Base-by-base conservation (phyloP, 176 grass and related monocot genomes). In the Leersia perrieri region DNA sequence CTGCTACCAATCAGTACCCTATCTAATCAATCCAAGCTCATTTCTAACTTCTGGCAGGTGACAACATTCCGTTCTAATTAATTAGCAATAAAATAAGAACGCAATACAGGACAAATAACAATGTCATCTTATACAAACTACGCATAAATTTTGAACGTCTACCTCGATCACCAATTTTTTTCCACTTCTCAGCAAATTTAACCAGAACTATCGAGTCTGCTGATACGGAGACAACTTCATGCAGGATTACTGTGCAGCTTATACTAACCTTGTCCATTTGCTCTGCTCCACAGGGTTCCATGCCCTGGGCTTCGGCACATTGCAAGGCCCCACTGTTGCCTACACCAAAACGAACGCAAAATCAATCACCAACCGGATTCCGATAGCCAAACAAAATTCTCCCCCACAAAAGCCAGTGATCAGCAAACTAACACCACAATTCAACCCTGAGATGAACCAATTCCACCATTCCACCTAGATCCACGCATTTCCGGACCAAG, bases 211-310 rank as follows among this genome's bases (percentile, higher is more conserved):
- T 0, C 33, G 62, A 40, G n/a, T 67, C 61, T 49, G 60, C n/a
- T 63, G 33, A 57, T 78, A 23, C 7, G 3, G 27, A 14, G 5
- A 66, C 61, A 55, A 15, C 14, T 63, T 18, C 25, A 73, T 58
- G 53, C 30, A 39, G 33, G 64, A 70, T 53, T 73, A 1, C 26
- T 60, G 14, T 63, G 30, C 51, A 79, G 75, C 44, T 58, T 68
- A 18, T 30, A 87, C 84, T 27, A 88, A 99, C 92, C 92, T 95
- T 20, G 79, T 93, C 97, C 97, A 99, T 89, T 96, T 96, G 87
- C 92, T 88, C 78, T 96, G 86, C 73, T 96, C 97, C 82, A 96
- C 92, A 27, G 91, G 97, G 72, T 75, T 99, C 97, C 92, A 99
- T 28, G 87, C 86, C 68, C 93, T 95, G 33, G 97, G 89, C 86